Conservation (phyloP, 345 rosid genomes). For the Jatropha curcas region DNA sequence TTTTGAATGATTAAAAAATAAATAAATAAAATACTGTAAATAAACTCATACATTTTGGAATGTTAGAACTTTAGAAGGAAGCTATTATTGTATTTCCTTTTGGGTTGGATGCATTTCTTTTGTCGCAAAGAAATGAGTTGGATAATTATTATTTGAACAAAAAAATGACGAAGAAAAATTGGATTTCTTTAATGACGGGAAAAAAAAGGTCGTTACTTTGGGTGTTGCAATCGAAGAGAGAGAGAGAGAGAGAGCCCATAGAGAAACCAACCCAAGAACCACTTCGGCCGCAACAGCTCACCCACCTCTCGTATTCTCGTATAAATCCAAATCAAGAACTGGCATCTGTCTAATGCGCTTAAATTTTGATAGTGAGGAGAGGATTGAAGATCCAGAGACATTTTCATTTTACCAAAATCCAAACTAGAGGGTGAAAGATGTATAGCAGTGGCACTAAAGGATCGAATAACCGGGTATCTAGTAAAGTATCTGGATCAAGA, state of each 20-base stretch:
- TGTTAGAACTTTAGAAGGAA: no score
- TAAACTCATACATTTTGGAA: no score
- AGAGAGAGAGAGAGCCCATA: constrained; percentile 4
- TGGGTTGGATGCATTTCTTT: background rate
- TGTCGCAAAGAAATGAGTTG: background rate
- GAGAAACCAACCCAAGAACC: background rate
- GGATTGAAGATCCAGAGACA: constrained; percentile 10
- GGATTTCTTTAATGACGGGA: no score
- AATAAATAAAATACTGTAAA: no score
- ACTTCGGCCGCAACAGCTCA: background rate
- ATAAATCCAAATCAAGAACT: background rate
- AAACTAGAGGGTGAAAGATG: constrained; percentile 14
- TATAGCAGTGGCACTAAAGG: constrained; percentile 30
- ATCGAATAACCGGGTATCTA: constrained; percentile 38
- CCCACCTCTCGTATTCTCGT: background rate
- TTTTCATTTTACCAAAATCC: no score
- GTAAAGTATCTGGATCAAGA: constrained; percentile 42
- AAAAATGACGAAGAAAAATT: background rate
- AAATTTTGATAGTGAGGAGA: no score
- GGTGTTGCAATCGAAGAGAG: background rate
- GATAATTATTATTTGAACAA: background rate
- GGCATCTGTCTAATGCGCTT: no score
- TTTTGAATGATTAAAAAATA: no score
- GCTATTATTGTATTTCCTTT: no score
- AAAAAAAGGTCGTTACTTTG: background rate